A percentile compares a stretch with the other conserved stretches of the same genome.
phyloP scores from a whole-genome alignment of 2,329 filamentous ascomycete species.

The Ceratocystis eucalypticola region DNA sequence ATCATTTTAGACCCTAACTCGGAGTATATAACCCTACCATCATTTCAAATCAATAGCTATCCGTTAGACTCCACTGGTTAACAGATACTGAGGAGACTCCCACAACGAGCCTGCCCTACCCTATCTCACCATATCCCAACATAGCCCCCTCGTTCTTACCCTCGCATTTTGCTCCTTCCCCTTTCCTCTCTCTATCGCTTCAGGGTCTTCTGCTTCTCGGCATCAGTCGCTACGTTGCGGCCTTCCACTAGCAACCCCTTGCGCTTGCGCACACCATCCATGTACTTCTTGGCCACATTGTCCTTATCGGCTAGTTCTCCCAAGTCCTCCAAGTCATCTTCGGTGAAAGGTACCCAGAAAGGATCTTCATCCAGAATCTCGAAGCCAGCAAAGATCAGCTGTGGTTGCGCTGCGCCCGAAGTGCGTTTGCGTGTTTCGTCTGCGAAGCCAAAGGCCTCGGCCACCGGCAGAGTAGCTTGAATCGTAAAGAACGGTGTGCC shows the following conservation, averaged over 20 bases:
- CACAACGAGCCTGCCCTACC: too few species aligned
- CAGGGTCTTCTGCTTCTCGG: slow-evolving; percentile 74
- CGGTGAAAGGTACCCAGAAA: slow-evolving; percentile 93
- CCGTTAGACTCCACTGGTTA: neutral
- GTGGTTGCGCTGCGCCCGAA: slow-evolving; percentile 77
- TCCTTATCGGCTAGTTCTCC: slow-evolving; percentile 87
- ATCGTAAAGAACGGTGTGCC: slow-evolving; percentile 96
- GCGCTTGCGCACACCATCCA: slow-evolving; percentile 72
- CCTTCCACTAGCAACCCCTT: slow-evolving; percentile 82
- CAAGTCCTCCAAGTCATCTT: slow-evolving; percentile 91
- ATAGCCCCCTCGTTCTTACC: neutral
- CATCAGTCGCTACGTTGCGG: slow-evolving; percentile 63
- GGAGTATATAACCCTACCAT: neutral
- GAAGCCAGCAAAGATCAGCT: slow-evolving; percentile 86
- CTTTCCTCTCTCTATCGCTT: slow-evolving; percentile 37
- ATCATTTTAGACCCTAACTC: neutral
- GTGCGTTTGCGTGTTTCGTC: slow-evolving; percentile 95
- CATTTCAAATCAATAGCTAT: neutral
- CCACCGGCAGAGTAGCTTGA: slow-evolving; percentile 72
- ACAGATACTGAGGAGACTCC: neutral
- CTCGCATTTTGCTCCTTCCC: neutral
- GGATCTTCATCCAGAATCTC: slow-evolving; percentile 91
- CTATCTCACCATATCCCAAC: neutral
- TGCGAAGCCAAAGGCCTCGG: slow-evolving; percentile 87
- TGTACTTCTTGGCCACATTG: slow-evolving; percentile 92